phyloP scores from a whole-genome alignment of 1,284 basidiomycete genomes.

The Rhodotorula sp. region DNA sequence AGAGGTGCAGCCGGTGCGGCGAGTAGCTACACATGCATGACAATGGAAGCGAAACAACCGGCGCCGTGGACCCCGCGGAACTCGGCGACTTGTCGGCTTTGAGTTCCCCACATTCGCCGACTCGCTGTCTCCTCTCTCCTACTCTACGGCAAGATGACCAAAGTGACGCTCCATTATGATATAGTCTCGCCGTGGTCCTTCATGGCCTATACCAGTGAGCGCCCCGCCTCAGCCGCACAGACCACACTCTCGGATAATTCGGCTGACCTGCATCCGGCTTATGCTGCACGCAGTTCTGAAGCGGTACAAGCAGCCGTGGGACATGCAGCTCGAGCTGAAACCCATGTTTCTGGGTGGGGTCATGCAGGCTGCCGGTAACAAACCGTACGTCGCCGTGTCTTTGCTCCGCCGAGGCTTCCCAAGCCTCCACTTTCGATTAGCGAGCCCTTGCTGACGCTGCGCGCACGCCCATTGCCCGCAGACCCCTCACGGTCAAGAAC shows the following conservation, averaged over 20 bases:
- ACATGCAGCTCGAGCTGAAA: constrained; percentile 25
- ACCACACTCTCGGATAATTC: no score
- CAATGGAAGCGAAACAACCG: no score
- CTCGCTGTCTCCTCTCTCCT: background rate
- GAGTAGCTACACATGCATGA: background rate
- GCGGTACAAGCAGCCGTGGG: constrained; percentile 29
- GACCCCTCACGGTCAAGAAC: constrained; percentile 24
- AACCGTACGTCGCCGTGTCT: constrained; percentile 11
- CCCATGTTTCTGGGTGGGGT: constrained; percentile 33
- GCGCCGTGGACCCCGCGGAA: no score
- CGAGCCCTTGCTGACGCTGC: background rate
- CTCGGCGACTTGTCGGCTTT: no score
- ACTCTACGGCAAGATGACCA: constrained; percentile 5
- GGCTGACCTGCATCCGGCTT: background rate
- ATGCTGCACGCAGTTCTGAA: constrained; percentile 13
- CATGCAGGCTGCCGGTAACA: constrained; percentile 30
- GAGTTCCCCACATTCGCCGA: background rate
- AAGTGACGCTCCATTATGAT: constrained; percentile 24
- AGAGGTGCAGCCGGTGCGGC: no score
- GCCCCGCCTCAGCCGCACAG: background rate
- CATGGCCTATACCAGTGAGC: constrained; percentile 23
- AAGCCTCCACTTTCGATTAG: background rate
- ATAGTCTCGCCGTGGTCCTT: constrained; percentile 24
- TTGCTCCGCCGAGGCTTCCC: background rate
- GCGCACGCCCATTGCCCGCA: background rate